Conservation (phyloP, 73 alveolate genomes). For the Urostyla sp. region DNA sequence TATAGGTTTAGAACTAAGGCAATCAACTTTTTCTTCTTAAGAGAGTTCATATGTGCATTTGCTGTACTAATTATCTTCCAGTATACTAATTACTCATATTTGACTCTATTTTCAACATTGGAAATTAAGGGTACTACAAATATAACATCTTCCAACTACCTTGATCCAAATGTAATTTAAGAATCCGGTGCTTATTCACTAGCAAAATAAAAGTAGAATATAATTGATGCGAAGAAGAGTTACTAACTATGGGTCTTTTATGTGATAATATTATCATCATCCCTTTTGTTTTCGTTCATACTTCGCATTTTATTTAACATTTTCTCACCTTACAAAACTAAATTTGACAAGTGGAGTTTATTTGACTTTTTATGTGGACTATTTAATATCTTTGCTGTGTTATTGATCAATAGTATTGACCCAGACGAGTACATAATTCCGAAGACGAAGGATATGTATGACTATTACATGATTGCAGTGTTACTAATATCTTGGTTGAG, state of each 20-base stretch:
- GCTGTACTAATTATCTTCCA: conserved; percentile 63
- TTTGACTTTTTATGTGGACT: conserved; percentile 61
- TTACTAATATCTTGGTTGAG: background rate
- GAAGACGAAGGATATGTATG: background rate
- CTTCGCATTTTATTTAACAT: conserved; percentile 53
- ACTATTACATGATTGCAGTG: conserved; percentile 1
- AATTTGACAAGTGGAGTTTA: conserved; percentile 66
- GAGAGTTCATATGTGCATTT: conserved; percentile 64
- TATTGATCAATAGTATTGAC: conserved; percentile 21
- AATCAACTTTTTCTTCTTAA: conserved; percentile 56
- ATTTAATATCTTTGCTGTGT: conserved; percentile 48
- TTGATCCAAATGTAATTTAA: background rate
- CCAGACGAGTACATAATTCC: conserved; percentile 46
- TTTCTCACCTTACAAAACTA: background rate
- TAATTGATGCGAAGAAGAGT: background rate
- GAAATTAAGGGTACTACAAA: conserved; percentile 2
- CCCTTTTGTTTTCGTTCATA: conserved; percentile 41
- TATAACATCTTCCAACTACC: too few relatives aligned
- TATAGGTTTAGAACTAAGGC: conserved; percentile 63
- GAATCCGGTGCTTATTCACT: background rate
- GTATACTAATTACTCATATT: conserved; percentile 58
- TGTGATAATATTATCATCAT: conserved; percentile 48
- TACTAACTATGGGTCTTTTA: conserved; percentile 41
- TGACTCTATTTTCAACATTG: conserved; percentile 40
- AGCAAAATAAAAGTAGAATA: background rate